Evolutionary conservation across 345 rosid genomes (phyloP).

Genomic region (Acer campestre): DNA sequence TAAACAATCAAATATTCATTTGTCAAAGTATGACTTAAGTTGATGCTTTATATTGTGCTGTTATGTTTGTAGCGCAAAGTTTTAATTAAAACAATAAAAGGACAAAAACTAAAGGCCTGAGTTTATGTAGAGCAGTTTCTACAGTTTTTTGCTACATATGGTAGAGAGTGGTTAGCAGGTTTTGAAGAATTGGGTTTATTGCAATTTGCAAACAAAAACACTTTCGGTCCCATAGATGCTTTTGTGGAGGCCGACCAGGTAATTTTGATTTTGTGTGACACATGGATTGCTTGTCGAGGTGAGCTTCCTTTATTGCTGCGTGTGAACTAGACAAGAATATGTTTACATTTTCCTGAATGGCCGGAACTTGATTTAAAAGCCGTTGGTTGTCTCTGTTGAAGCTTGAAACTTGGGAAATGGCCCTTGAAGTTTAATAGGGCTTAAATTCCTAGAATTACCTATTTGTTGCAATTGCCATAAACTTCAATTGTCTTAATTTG

Average conservation of each 20-base stretch:
- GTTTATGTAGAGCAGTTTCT: too few species aligned
- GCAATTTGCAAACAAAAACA: neutral
- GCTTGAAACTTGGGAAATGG: neutral
- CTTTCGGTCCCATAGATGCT: neutral
- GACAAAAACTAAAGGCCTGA: too few species aligned
- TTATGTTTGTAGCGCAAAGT: too few species aligned
- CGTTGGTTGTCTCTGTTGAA: neutral
- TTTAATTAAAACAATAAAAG: too few species aligned
- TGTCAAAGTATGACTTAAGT: too few species aligned
- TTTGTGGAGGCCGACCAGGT: neutral
- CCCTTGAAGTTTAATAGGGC: neutral
- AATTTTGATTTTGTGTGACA: neutral
- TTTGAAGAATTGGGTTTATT: neutral
- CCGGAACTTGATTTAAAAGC: neutral
- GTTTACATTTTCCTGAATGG: conserved; percentile 15
- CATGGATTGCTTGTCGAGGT: neutral
- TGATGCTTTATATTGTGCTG: too few species aligned
- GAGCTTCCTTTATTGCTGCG: conserved; percentile 16
- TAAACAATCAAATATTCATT: neutral
- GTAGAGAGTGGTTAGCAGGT: neutral
- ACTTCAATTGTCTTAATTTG: neutral
- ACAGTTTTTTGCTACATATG: too few species aligned
- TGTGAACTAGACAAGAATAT: conserved; percentile 35
- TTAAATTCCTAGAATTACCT: neutral
- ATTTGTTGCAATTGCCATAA: neutral